A percentile compares a stretch with the other conserved stretches of the same genome.
phyloP scores from a whole-genome alignment of 352 stramenopile species.

The Globisporangium spinosum region DNA sequence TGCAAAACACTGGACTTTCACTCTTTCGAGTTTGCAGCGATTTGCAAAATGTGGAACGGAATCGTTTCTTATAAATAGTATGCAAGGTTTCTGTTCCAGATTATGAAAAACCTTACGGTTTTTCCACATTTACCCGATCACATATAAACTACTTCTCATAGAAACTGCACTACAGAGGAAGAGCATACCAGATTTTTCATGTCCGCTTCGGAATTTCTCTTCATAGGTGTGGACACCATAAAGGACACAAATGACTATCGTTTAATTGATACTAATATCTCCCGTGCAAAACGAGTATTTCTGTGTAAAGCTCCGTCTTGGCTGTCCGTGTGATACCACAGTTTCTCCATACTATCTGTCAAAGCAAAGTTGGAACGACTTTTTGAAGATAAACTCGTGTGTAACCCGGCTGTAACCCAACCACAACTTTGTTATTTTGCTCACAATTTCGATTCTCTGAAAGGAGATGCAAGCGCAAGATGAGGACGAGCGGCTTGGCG shows the following conservation, averaged over 20 bases:
- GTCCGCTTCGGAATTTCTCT: no score
- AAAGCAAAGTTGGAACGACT: neutral
- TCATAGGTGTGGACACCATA: slow-evolving; percentile 3
- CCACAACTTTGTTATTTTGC: slow-evolving; percentile 2
- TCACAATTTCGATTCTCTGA: slow-evolving; percentile 6
- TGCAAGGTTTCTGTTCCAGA: no score
- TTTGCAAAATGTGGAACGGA: no score
- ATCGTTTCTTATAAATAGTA: no score
- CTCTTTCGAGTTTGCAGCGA: no score
- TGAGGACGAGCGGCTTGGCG: slow-evolving; percentile 2
- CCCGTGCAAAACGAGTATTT: slow-evolving; percentile 1
- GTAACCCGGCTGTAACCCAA: neutral
- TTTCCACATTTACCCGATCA: no score
- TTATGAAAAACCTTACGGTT: no score
- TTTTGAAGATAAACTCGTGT: slow-evolving; percentile 5
- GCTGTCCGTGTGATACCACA: slow-evolving; percentile 1
- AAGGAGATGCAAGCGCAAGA: slow-evolving; percentile 5
- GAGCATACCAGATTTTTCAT: no score
- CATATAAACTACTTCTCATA: no score
- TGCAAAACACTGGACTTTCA: no score
- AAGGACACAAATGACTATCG: slow-evolving; percentile 4
- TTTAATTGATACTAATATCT: neutral
- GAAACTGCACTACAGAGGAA: no score
- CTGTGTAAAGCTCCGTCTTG: slow-evolving; percentile 1
- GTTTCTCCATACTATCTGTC: neutral